Evolutionary conservation across 225 moss, liverwort and hornwort genomes (phyloP), one percentile per base, ranked within the genome.

Genomic region (Bryum argenteum): DNA sequence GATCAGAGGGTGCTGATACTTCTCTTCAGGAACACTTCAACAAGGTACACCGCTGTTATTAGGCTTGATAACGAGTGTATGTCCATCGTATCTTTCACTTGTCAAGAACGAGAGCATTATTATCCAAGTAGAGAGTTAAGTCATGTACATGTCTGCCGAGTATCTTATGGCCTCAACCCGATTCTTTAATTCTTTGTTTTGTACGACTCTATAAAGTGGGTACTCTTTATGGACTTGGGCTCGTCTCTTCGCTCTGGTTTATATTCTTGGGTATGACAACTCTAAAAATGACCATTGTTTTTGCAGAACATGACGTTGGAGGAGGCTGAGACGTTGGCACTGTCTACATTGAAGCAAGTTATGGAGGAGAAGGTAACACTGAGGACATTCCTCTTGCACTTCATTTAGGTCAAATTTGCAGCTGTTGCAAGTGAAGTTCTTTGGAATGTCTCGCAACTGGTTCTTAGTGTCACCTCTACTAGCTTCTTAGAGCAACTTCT

Each of bases 1-100:
- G 97, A 71, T 98, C 97, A 26, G 97, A 98, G 79, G 97, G 97
- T 75, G 97, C 97, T 33, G 97, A 98, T 74, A 89, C 88, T 17
- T 89, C 97, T 41, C 89, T 98, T 45, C 94, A 88, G 89, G 97
- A 98, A 52, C 97, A 92, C 76, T 98, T 87, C 74, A 88, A 73
- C 63, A 92, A 91, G 91, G 95, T 95, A 69, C 39, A 41, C 62
- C 42, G 37, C 52, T 71, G 9, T 40, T 18, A 42, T 18, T 1
- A 17, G 39, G 8, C 39, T 69, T 72, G 63, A 23, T 10, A 69
- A 19, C 19, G 44, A 52, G 24, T 26, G 37, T 38, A 51, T 58
- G 11, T 61, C 24, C 10, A 6, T 59, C 6, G 12, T 3, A 44
- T 44, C 45, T 47, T 15, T 15, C 45, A 47, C 45, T 47, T 47